Conservation (phyloP, 148 eudicot species). For the Polygonum aviculare region DNA sequence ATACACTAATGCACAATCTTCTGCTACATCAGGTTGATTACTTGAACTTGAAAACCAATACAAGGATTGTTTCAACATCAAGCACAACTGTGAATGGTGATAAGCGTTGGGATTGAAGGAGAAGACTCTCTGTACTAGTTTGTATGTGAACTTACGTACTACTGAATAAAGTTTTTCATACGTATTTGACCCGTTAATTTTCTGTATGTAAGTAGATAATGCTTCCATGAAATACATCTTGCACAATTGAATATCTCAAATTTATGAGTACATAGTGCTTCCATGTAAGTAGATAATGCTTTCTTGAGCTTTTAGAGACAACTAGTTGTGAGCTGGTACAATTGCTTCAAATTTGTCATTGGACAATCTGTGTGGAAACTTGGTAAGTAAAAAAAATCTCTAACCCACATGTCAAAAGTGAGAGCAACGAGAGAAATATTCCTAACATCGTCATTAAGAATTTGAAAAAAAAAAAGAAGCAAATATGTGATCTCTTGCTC, state of each 20-base stretch:
- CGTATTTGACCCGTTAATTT: neutral
- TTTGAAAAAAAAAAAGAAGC: neutral
- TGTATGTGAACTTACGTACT: neutral
- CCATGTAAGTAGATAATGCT: neutral
- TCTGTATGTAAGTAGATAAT: neutral
- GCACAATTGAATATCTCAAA: slow-evolving; percentile 18
- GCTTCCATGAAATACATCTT: slow-evolving; percentile 20
- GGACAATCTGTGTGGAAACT: neutral
- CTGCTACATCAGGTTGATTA: slow-evolving; percentile 62
- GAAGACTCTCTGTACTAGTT: neutral
- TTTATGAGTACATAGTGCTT: too few species aligned
- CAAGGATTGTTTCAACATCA: slow-evolving; percentile 32
- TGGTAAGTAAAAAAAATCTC: neutral
- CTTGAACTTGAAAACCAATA: slow-evolving; percentile 67
- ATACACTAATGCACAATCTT: neutral
- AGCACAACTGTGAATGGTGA: slow-evolving; percentile 15
- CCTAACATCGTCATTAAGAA: neutral
- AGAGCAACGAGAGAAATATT: neutral
- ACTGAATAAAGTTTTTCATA: neutral
- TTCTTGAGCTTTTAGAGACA: neutral
- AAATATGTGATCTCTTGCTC: neutral
- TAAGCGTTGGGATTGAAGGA: slow-evolving; percentile 1
- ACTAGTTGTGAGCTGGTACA: neutral
- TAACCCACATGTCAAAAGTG: neutral
- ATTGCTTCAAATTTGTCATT: neutral